A percentile compares a stretch with the other conserved stretches of the same genome.
Evolutionary conservation across 2,329 filamentous ascomycete species (phyloP).

Genomic region (Cladosporium halotolerans): DNA sequence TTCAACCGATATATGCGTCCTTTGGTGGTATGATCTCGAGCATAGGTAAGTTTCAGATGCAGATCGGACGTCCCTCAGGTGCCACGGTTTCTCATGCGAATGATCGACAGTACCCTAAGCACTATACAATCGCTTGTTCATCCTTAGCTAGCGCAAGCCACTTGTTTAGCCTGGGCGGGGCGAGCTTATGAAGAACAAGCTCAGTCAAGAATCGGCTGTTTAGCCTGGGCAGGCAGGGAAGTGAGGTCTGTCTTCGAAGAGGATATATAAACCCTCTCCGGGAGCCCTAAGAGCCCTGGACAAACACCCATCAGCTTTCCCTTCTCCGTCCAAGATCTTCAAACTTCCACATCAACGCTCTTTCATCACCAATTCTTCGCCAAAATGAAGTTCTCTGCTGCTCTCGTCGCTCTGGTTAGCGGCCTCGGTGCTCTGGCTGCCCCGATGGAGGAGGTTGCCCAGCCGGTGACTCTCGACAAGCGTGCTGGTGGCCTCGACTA

Average conservation of each 20-base stretch:
- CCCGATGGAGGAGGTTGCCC: conserved; percentile 7
- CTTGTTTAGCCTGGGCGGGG: neutral
- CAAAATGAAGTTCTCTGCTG: conserved; percentile 16
- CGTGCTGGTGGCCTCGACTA: conserved; percentile 14
- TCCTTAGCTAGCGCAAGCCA: conserved; percentile 2
- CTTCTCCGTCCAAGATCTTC: neutral
- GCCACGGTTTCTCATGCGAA: neutral
- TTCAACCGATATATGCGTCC: too few species aligned
- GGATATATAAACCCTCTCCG: neutral
- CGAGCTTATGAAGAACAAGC: conserved; percentile 9
- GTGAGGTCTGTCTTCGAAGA: neutral
- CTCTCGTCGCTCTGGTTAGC: conserved; percentile 12
- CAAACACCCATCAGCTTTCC: neutral
- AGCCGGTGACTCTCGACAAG: conserved; percentile 9
- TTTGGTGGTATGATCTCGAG: too few species aligned
- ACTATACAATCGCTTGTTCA: neutral
- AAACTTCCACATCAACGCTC: neutral
- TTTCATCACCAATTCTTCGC: neutral
- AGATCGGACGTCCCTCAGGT: neutral
- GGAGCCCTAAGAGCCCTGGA: neutral
- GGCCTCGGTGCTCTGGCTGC: conserved; percentile 12
- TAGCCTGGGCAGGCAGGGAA: neutral
- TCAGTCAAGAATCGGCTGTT: neutral
- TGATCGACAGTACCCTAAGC: conserved; percentile 10
- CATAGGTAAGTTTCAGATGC: neutral